Percentiles rank a stretch among this genome's conserved stretches.
Conservation (phyloP, 805 yeast species). For the Ogataea angusta region DNA sequence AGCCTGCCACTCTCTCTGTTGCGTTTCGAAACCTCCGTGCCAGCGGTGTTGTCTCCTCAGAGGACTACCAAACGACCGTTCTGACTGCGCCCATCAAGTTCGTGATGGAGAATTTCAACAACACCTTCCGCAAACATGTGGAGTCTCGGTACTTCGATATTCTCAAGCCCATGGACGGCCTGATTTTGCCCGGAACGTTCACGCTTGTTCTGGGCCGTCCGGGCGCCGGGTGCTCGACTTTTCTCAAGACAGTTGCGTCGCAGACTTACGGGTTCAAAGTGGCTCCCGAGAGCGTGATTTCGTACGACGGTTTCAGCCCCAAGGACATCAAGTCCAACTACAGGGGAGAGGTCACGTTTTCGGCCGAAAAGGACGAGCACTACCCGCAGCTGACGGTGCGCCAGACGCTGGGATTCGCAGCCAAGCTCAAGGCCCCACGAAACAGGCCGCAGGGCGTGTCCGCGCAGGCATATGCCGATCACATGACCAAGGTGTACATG, state of each 20-base stretch:
- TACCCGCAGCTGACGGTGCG: conserved; percentile 65
- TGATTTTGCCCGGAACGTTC: conserved; percentile 57
- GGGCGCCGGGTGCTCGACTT: conserved; percentile 72
- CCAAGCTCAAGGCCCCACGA: conserved; percentile 53
- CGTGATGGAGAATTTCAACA: conserved; percentile 15
- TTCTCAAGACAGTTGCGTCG: conserved; percentile 54
- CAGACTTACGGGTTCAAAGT: conserved; percentile 58
- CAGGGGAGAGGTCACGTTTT: conserved; percentile 66
- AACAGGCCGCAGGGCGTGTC: conserved; percentile 53
- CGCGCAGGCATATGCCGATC: conserved; percentile 49
- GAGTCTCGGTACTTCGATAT: conserved; percentile 41
- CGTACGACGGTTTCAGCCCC: conserved; percentile 53
- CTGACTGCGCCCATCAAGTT: conserved; percentile 37
- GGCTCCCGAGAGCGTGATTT: conserved; percentile 42
- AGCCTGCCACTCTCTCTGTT: conserved; percentile 54
- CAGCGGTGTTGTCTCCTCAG: conserved; percentile 55
- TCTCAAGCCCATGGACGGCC: conserved; percentile 61
- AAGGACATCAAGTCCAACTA: conserved; percentile 46
- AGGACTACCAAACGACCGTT: conserved; percentile 58
- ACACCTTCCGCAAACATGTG: conserved; percentile 12
- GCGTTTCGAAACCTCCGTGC: conserved; percentile 55
- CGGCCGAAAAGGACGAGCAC: conserved; percentile 65
- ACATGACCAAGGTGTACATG: conserved; percentile 45
- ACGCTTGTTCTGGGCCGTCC: conserved; percentile 75
- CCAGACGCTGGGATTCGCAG: conserved; percentile 62